These are phyloP conservation scores for Talaromyces islandicus DNA, from an alignment of 2,329 filamentous ascomycete species.

Conservation along the genomic window DNA sequence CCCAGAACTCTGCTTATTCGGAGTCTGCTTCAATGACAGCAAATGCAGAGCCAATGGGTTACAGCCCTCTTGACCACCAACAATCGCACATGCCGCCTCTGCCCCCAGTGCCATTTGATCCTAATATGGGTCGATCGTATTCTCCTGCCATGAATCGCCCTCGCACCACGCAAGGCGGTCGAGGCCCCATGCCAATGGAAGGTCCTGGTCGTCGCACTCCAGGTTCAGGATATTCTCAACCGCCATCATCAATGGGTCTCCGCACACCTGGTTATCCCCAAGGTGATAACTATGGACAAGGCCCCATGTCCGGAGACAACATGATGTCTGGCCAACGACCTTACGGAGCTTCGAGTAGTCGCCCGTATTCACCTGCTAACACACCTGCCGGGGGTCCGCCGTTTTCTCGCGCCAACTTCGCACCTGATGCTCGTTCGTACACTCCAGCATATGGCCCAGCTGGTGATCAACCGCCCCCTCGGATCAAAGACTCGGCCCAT, in stretches of 20 bases:
- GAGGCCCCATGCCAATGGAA: slow-evolving; percentile 22
- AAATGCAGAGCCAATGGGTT: slow-evolving; percentile 25
- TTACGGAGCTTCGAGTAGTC: background rate
- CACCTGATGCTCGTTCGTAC: background rate
- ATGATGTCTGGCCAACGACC: background rate
- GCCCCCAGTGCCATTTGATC: slow-evolving; percentile 18
- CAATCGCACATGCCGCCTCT: slow-evolving; percentile 22
- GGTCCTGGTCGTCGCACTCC: slow-evolving; percentile 15
- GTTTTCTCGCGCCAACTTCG: background rate
- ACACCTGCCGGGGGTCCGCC: slow-evolving; percentile 8
- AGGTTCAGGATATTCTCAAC: slow-evolving; percentile 14
- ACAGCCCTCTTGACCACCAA: slow-evolving; percentile 28
- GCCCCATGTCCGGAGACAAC: background rate
- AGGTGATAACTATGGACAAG: background rate
- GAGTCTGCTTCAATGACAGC: slow-evolving; percentile 43
- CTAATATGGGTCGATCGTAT: slow-evolving; percentile 20
- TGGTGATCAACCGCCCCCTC: background rate
- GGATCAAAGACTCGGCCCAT: background rate
- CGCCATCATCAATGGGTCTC: slow-evolving; percentile 13
- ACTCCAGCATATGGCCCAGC: background rate
- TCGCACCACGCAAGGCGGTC: slow-evolving; percentile 20
- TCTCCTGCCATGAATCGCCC: slow-evolving; percentile 17
- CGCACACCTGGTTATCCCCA: slow-evolving; percentile 10
- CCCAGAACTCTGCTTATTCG: slow-evolving; percentile 47
- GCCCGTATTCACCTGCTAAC: background rate